Percentiles rank a stretch among this genome's conserved stretches.
phyloP scores from a whole-genome alignment of 2,329 filamentous ascomycete species.

The Berkeleyomyces basicola region DNA sequence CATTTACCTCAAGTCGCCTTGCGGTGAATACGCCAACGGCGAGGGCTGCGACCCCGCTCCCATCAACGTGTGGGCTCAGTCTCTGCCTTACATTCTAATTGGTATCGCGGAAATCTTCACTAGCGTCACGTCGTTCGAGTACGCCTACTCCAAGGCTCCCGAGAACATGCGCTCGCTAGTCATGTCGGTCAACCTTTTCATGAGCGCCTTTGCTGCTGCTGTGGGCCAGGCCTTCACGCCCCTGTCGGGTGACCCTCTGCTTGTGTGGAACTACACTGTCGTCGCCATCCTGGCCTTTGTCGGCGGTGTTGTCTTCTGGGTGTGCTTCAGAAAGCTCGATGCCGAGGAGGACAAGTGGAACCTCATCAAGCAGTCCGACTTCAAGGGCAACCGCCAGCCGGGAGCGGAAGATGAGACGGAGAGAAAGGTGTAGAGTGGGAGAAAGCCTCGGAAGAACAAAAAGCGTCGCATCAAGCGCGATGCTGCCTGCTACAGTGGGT shows the following conservation, averaged over 20 bases:
- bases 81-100: slow-evolving; percentile 33
- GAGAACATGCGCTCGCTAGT: slow-evolving; percentile 71
- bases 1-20: slow-evolving; percentile 47
- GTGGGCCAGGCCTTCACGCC: slow-evolving; percentile 52
- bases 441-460: background rate
- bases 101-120: slow-evolving; percentile 37
- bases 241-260: slow-evolving; percentile 44
- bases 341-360: slow-evolving; percentile 52
- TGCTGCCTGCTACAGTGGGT: background rate
- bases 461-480: background rate
- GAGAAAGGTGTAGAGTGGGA: slow-evolving; percentile 7
- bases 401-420: slow-evolving; percentile 15
- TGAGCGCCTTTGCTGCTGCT: slow-evolving; percentile 51
- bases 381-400: slow-evolving; percentile 25
- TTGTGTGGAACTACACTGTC: slow-evolving; percentile 55
- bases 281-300: slow-evolving; percentile 45
- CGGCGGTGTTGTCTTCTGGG: slow-evolving; percentile 51
- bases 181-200: slow-evolving; percentile 51
- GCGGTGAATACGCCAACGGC: slow-evolving; percentile 36
- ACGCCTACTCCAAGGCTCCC: slow-evolving; percentile 62
- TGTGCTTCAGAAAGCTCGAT: slow-evolving; percentile 49
- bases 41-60: slow-evolving; percentile 36
- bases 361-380: slow-evolving; percentile 34
- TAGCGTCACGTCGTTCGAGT: slow-evolving; percentile 49
- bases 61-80: slow-evolving; percentile 50